Base-by-base conservation (phyloP, 805 yeast genomes). In the Cyberlindnera suaveolens region DNA sequence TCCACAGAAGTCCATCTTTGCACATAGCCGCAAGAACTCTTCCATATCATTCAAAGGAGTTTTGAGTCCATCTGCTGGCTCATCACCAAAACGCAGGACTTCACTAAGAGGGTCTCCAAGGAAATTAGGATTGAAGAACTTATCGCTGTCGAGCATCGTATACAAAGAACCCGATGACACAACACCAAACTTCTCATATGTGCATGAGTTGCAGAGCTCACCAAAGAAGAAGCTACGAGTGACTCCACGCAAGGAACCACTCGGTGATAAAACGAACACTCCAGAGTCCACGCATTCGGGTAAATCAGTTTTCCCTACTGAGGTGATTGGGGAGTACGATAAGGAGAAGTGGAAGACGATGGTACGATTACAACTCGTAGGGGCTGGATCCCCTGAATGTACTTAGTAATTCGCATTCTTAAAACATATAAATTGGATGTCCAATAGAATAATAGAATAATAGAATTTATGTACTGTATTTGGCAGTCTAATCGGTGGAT, bases 321-420 rank as follows among this genome's bases (percentile, higher is more conserved):
- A 71, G 11, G 79, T 77, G 3, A 71, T 79, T 43, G 85, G 85
- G 0, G 78, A 77, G 53, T 80, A 80, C 54, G 86, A 80, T 52
- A 64, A 74, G 52, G 86, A 80, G 56, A 80, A 80, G 56, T 79
- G 85, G 85, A 65, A 73, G 44, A 74, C 77, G 0, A 65, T 79
- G 47, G 70, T 71, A 50, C 56, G 67, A 18, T 49, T 72, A 40
- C 58, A 58, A 19, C 18, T 58, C 32, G 50, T 56, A 9, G 46
- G 32, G 13, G 27, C 14, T 13, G 20, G 13, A 11, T 15, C 32
- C 15, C 19, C 16, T 17, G 35, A 15, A 13, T 7, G 19, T 16
- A 18, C 2, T 33, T 8, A 15, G 35, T 16, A 18, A 33, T 33
- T 8, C 4, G 35, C 19, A 33, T 18, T 33, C 3, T n/a, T 6